These are phyloP conservation scores for Tolypocladium pustulatum DNA, from an alignment of 2,329 filamentous ascomycete genomes.

Conservation along the genomic window DNA sequence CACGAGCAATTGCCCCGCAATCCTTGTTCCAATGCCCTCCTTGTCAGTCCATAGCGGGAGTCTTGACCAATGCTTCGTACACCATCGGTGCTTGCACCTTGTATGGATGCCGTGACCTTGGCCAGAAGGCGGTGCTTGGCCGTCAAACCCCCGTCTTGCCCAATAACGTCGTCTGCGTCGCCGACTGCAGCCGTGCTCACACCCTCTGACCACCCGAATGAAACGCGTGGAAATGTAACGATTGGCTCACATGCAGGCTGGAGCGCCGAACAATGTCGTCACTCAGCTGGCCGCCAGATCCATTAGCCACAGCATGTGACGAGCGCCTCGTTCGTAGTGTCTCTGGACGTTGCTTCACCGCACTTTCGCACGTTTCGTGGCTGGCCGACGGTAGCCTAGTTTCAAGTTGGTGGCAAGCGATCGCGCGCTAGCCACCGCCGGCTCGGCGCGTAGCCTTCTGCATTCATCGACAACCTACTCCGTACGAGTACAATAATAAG, in stretches of 20 bases:
- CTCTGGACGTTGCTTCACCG: slow-evolving; percentile 6
- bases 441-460: not conserved
- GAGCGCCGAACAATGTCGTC: not conserved
- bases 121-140: not conserved
- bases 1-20: not conserved
- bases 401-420: not conserved
- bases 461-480: not conserved
- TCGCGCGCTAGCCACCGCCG: not conserved
- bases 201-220: not conserved
- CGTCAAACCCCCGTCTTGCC: not conserved
- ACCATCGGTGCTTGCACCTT: not conserved
- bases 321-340: not conserved
- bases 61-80: not conserved
- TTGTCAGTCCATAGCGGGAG: not conserved
- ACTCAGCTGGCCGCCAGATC: not conserved
- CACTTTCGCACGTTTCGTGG: slow-evolving; percentile 3
- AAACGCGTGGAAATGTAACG: not conserved
- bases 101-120: not conserved
- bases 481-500: not conserved
- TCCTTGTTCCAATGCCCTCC: not conserved
- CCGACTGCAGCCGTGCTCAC: not conserved
- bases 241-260: not conserved
- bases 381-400: slow-evolving; percentile 8
- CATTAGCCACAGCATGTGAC: slow-evolving; percentile 1
- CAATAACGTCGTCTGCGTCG: not conserved